Evolutionary conservation across 1,284 basidiomycete genomes (phyloP).

Genomic region (Sanghuangporus weigelae): DNA sequence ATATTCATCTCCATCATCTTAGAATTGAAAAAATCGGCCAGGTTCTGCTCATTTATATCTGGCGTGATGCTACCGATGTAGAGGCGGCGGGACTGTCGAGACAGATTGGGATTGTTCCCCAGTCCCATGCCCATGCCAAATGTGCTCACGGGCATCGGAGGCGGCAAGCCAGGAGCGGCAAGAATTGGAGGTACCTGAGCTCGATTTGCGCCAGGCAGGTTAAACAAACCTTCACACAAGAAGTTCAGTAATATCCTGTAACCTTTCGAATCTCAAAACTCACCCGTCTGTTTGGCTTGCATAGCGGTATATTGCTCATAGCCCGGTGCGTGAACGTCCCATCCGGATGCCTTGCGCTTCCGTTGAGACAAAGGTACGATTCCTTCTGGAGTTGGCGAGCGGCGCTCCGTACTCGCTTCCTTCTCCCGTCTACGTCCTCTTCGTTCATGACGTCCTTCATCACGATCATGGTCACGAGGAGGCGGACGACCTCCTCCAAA

Average conservation of each 20-base stretch:
- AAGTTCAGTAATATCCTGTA: constrained; percentile 8
- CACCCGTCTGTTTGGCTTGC: constrained; percentile 96
- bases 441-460: constrained; percentile 31
- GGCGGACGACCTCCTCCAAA: constrained; percentile 29
- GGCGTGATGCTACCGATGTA: constrained; percentile 96
- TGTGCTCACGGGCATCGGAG: constrained; percentile 76
- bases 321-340: constrained; percentile 94
- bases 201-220: constrained; percentile 86
- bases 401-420: constrained; percentile 56
- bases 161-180: constrained; percentile 70
- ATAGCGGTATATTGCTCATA: constrained; percentile 93
- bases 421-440: constrained; percentile 33
- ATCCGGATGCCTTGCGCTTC: constrained; percentile 83
- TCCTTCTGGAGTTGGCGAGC: constrained; percentile 90
- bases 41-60: constrained; percentile 85
- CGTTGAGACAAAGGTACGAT: constrained; percentile 81
- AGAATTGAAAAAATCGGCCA: constrained; percentile 90
- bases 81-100: constrained; percentile 88
- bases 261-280: constrained; percentile 21
- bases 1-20: constrained; percentile 93
- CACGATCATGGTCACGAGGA: constrained; percentile 35
- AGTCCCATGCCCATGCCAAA: constrained; percentile 74
- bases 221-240: constrained; percentile 71
- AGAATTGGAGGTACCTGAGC: constrained; percentile 82
- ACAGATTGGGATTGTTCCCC: constrained; percentile 73